Percentiles rank a stretch among this genome's conserved stretches.
Conservation (phyloP, 768 basidiomycete species). For the Suillus brevipes region DNA sequence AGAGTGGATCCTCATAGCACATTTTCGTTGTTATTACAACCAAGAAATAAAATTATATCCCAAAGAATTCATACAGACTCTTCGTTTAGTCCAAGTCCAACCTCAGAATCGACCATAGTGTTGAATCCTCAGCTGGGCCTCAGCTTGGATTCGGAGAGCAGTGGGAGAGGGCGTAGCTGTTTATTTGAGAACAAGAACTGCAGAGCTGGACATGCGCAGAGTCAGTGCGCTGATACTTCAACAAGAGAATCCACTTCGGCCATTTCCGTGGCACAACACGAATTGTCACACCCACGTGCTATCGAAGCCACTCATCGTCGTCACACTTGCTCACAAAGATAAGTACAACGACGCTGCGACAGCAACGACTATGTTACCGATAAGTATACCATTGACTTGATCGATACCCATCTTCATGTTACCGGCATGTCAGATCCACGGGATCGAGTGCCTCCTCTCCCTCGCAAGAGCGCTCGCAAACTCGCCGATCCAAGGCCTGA, state of each 20-base stretch:
- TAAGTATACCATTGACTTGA: background rate
- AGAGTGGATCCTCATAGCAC: too few species aligned
- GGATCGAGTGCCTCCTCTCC: background rate
- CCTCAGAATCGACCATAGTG: background rate
- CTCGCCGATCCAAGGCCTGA: background rate
- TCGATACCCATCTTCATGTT: background rate
- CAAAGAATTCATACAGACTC: background rate
- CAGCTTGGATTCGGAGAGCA: too few species aligned
- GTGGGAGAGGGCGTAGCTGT: too few species aligned
- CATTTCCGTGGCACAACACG: background rate
- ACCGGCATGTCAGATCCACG: background rate
- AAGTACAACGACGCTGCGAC: background rate
- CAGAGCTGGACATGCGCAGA: too few species aligned
- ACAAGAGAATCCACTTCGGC: too few species aligned
- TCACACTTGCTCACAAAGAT: slow-evolving; percentile 1
- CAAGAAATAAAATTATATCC: background rate
- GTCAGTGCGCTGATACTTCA: too few species aligned
- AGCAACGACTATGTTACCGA: background rate
- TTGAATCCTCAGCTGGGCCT: background rate
- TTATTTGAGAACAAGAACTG: too few species aligned
- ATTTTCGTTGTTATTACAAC: too few species aligned
- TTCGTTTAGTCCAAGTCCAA: background rate
- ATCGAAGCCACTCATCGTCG: background rate
- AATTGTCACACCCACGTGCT: background rate
- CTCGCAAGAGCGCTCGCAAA: slow-evolving; percentile 3